A percentile compares a stretch with the other conserved stretches of the same genome.
Conservation (phyloP, 805 yeast genomes). For the Tetrapisispora phaffii region DNA sequence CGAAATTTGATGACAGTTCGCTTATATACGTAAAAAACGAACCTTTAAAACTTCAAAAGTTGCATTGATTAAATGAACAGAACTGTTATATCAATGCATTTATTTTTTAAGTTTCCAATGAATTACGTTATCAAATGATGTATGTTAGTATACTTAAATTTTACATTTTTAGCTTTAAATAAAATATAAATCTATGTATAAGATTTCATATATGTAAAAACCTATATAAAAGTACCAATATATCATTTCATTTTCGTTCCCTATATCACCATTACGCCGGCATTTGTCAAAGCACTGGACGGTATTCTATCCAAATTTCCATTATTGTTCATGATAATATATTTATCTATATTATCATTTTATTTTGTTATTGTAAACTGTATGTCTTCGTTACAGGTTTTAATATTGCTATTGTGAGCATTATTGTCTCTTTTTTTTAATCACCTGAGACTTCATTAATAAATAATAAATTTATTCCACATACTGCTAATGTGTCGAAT, state of each 20-base stretch:
- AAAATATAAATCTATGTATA: too few species aligned
- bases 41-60: too few species aligned
- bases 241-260: neutral
- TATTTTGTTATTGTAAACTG: neutral
- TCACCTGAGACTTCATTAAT: neutral
- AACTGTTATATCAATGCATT: too few species aligned
- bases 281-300: neutral
- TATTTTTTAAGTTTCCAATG: too few species aligned
- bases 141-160: too few species aligned
- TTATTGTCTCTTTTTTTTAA: neutral
- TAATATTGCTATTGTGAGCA: neutral
- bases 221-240: neutral
- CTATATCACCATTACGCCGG: neutral
- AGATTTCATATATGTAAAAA: neutral
- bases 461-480: neutral
- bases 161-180: too few species aligned
- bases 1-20: neutral
- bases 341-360: neutral
- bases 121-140: too few species aligned
- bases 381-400: neutral
- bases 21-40: neutral
- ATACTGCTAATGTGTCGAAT: constrained; percentile 72
- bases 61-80: too few species aligned
- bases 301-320: neutral
- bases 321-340: neutral